Evolutionary conservation across 2,329 filamentous ascomycete genomes (phyloP).

Genomic region (Magnaporthiopsis poae): DNA sequence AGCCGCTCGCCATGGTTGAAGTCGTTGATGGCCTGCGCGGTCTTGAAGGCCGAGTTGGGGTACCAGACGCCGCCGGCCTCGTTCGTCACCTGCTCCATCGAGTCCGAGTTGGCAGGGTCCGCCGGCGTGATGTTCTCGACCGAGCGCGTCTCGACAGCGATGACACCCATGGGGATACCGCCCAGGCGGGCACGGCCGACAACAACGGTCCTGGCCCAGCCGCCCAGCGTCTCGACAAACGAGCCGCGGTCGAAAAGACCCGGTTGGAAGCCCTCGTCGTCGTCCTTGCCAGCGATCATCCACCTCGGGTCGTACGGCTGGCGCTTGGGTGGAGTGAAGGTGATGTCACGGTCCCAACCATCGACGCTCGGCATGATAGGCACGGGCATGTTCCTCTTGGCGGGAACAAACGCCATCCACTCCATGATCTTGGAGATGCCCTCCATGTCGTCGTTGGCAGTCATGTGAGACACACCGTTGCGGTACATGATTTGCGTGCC

Average conservation of each 20-base stretch:
- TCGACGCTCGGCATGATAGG: constrained; percentile 83
- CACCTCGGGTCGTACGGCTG: constrained; percentile 86
- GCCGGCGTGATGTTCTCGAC: constrained; percentile 95
- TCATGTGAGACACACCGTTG: constrained; percentile 99
- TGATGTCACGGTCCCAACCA: constrained; percentile 83
- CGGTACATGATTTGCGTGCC: constrained; percentile 99
- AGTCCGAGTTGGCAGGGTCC: constrained; percentile 95
- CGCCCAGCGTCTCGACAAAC: constrained; percentile 90
- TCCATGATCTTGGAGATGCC: constrained; percentile 96
- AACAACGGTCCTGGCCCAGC: constrained; percentile 94
- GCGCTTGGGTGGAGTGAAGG: constrained; percentile 72
- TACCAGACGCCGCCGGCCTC: constrained; percentile 99
- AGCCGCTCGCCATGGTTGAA: constrained; percentile 99
- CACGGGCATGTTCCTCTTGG: constrained; percentile 85
- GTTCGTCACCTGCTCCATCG: constrained; percentile 85
- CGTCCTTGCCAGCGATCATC: constrained; percentile 80
- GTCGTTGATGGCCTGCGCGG: constrained; percentile 93
- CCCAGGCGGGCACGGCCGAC: constrained; percentile 91
- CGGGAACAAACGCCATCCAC: constrained; percentile 94
- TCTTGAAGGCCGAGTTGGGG: constrained; percentile 99
- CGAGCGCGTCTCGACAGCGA: constrained; percentile 87
- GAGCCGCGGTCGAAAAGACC: constrained; percentile 95
- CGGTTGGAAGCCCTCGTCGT: constrained; percentile 74
- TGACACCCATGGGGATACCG: constrained; percentile 96
- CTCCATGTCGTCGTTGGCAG: constrained; percentile 91